Base-by-base conservation (phyloP, 768 basidiomycete species). In the Collybiopsis confluens region DNA sequence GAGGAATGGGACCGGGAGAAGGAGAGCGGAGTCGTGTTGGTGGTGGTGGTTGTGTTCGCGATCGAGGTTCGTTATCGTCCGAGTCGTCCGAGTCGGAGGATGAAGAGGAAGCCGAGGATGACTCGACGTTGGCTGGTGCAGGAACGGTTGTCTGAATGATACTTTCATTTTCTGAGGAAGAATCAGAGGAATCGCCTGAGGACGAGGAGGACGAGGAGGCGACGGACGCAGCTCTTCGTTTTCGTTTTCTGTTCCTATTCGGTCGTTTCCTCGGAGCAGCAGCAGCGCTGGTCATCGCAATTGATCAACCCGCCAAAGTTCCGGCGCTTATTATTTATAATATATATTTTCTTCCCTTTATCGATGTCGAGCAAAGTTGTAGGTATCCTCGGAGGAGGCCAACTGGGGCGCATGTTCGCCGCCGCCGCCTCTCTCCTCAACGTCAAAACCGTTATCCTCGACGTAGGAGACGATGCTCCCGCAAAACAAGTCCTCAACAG, bases 341-440 rank as follows among this genome's bases (percentile, higher is more conserved):
- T 50, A 15, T 40, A 21, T 13, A 11, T 15, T 10, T 15, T 52
- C 24, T 44, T 26, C 18, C 41, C 28, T 27, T 44, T 2, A 15
- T 9, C 4, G 15, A 79, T 78, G 78, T 64, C 70, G 26, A 71
- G 73, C 30, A 77, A 76, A 56, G 65, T 73, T 37, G 73, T 81
- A 35, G 79, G 79, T 42, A 73, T 81, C 23, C 73, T 81, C 48
- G 79, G 96, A 58, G 97, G 97, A 35, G 95, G 96, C 58, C 96
- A 98, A 70, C 83, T 99, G 23, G 96, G 96, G 23, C 92, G 96
- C 21, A 99, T 99, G 97, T 80, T 99, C 13, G 90, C 88, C 3
- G 86, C 86, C 28, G 85, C 95, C 0, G 95, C 96, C 2, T 86
- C 94, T 2, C 78, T 92, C 28, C 79, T 98, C 46, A 90, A 93